A percentile compares a stretch with the other conserved stretches of the same genome.
These are phyloP conservation scores for Ganoderma boninense DNA, from an alignment of 1,284 basidiomycete genomes.

Conservation along the genomic window DNA sequence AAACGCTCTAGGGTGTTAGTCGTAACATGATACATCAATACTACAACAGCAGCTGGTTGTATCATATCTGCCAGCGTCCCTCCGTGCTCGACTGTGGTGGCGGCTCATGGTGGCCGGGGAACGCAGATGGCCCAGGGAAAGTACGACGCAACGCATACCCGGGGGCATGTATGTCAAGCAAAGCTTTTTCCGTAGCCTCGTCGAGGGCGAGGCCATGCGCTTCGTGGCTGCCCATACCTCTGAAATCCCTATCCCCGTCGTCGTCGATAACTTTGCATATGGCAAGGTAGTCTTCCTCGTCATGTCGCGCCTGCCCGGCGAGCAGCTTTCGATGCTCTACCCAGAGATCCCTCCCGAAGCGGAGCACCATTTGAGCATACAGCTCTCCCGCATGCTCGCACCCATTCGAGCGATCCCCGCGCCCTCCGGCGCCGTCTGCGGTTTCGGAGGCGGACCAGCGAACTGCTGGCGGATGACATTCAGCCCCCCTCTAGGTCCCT, in stretches of 20 bases:
- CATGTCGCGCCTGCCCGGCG: neutral
- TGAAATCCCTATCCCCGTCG: conserved; percentile 12
- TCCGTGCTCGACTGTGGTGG: neutral
- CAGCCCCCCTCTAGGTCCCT: conserved; percentile 11
- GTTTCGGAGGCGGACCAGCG: conserved; percentile 18
- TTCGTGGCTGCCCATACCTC: conserved; percentile 13
- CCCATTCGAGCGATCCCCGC: conserved; percentile 20
- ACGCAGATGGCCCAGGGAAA: neutral
- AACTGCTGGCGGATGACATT: conserved; percentile 13
- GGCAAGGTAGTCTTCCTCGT: neutral
- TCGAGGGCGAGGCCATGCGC: conserved; percentile 15
- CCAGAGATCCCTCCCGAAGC: conserved; percentile 7
- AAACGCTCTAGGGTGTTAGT: no score
- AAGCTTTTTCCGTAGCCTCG: neutral
- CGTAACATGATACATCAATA: no score
- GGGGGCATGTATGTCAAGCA: conserved; percentile 24
- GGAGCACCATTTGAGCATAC: conserved; percentile 15
- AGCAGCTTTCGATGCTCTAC: neutral
- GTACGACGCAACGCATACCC: conserved; percentile 11
- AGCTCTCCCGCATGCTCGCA: conserved; percentile 17
- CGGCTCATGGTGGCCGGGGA: neutral
- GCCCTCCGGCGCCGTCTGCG: conserved; percentile 18
- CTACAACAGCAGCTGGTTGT: no score
- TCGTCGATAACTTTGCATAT: conserved; percentile 21
- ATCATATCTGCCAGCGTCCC: no score